Conservation (phyloP, 2,329 filamentous ascomycete genomes). For the Scedosporium minutisporum region DNA sequence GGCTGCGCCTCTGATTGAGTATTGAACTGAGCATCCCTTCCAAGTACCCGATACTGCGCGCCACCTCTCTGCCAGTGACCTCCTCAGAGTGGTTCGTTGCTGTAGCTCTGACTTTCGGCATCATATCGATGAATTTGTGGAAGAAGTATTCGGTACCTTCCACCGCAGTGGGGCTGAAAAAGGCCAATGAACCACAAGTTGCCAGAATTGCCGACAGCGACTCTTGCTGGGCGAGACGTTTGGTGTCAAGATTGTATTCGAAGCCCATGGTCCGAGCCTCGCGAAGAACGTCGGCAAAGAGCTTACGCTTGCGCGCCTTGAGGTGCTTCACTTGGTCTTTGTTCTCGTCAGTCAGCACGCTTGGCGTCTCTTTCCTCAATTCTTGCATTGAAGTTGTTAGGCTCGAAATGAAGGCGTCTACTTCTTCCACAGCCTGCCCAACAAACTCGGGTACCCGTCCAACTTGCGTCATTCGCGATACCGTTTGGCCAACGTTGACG, state of each 20-base stretch:
- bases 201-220: constrained; percentile 63
- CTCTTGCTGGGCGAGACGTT: constrained; percentile 62
- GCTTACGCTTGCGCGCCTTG: constrained; percentile 79
- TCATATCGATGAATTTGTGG: constrained; percentile 67
- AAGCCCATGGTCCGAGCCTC: constrained; percentile 82
- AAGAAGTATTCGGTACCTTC: constrained; percentile 57
- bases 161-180: constrained; percentile 15
- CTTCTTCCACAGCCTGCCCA: constrained; percentile 46
- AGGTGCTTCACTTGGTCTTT: constrained; percentile 77
- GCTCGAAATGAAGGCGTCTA: constrained; percentile 60
- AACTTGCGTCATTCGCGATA: constrained; percentile 63
- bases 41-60: constrained; percentile 71
- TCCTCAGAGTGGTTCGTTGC: constrained; percentile 73
- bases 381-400: constrained; percentile 60
- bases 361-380: constrained; percentile 75
- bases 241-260: constrained; percentile 67
- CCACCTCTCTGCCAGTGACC: constrained; percentile 69
- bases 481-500: constrained; percentile 58
- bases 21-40: constrained; percentile 70
- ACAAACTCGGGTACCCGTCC: constrained; percentile 40
- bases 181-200: constrained; percentile 31
- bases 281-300: constrained; percentile 82
- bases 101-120: constrained; percentile 56
- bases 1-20: constrained; percentile 46
- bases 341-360: constrained; percentile 75